phyloP scores from a whole-genome alignment of 352 stramenopile genomes.

The Globisporangium takayamanum region DNA sequence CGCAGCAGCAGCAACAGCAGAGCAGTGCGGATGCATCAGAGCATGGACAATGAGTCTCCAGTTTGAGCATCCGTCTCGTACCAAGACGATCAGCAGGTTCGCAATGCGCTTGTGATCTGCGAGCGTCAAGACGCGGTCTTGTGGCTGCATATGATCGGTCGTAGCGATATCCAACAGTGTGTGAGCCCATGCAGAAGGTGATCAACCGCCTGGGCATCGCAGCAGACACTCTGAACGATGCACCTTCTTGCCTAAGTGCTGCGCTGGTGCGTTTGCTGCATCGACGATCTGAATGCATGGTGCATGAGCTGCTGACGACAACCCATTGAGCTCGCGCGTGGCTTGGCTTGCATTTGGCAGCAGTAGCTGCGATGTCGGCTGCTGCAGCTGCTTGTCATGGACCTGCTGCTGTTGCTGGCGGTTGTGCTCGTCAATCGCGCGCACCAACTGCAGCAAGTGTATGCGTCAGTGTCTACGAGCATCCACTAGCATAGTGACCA shows the following conservation, averaged over 20 bases:
- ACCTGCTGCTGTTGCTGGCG: not conserved
- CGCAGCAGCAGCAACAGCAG: not conserved
- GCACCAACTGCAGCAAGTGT: slow-evolving; percentile 25
- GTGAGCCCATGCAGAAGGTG: not conserved
- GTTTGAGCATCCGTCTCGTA: not conserved
- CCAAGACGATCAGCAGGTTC: slow-evolving; percentile 36
- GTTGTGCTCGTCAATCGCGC: slow-evolving; percentile 22
- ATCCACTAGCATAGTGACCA: not conserved
- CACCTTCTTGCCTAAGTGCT: not conserved
- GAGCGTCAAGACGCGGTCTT: slow-evolving; percentile 26
- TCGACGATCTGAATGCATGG: not conserved
- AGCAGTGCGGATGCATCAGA: not conserved
- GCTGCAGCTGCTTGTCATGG: not conserved
- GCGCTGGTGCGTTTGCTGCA: not conserved
- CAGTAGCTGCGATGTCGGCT: slow-evolving; percentile 11
- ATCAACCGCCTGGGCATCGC: not conserved
- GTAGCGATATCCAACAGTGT: not conserved
- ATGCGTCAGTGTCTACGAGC: not conserved
- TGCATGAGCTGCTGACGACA: not conserved
- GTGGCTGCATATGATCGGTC: not conserved
- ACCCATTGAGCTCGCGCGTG: not conserved
- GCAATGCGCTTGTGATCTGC: slow-evolving; percentile 61
- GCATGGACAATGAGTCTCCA: not conserved
- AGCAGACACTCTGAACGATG: not conserved
- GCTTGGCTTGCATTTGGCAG: not conserved